Evolutionary conservation across 768 basidiomycete species (phyloP).

Genomic region (Stropharia rugosoannulata): DNA sequence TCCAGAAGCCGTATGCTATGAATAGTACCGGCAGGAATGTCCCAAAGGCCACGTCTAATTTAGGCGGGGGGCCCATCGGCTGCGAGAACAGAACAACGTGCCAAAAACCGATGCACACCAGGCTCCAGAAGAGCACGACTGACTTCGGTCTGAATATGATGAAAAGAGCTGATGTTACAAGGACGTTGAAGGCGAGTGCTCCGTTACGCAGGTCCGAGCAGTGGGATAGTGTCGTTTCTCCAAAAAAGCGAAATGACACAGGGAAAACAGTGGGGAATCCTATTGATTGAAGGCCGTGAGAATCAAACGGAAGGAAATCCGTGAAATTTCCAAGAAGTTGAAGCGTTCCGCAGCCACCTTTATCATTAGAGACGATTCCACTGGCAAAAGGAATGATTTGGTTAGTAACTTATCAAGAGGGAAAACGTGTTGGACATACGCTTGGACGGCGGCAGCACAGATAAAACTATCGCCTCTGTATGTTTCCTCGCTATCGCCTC

Average conservation of each 20-base stretch:
- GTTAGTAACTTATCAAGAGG: conserved; percentile 2
- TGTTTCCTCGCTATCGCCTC: conserved; percentile 67
- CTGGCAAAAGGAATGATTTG: conserved; percentile 31
- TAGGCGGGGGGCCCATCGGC: conserved; percentile 63
- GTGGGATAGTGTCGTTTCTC: conserved; percentile 44
- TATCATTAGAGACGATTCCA: conserved; percentile 59
- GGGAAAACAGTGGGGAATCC: conserved; percentile 79
- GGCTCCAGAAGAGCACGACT: conserved; percentile 68
- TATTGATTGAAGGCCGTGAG: conserved; percentile 66
- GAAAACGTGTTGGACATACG: conserved; percentile 42
- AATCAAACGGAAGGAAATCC: conserved; percentile 55
- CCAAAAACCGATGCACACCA: conserved; percentile 87
- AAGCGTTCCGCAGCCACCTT: conserved; percentile 77
- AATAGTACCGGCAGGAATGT: conserved; percentile 79
- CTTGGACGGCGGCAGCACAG: conserved; percentile 81
- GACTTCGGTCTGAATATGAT: conserved; percentile 70
- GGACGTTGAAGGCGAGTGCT: conserved; percentile 72
- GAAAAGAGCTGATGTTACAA: conserved; percentile 67
- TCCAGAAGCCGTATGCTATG: conserved; percentile 79
- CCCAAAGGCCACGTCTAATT: conserved; percentile 68
- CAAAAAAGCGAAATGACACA: conserved; percentile 55
- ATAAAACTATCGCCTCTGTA: conserved; percentile 86
- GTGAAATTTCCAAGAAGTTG: conserved; percentile 73
- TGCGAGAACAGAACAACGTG: conserved; percentile 81
- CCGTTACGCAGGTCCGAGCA: conserved; percentile 70